Evolutionary conservation across 179 eudicot genomes (phyloP).

Genomic region (Spergularia azorica): DNA sequence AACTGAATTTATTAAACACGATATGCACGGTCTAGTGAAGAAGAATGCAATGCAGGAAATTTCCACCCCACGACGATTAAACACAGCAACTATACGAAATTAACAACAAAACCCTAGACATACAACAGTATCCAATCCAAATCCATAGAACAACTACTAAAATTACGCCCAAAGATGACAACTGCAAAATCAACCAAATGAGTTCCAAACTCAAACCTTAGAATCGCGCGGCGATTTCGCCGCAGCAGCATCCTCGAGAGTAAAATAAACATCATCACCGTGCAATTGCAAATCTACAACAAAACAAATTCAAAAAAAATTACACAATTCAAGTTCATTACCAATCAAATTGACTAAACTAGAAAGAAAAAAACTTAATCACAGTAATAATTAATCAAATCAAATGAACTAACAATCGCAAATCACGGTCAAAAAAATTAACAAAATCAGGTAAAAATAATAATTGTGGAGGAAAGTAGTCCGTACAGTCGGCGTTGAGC

Average conservation of each 20-base stretch:
- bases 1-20: too few species aligned
- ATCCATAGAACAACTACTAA: background rate
- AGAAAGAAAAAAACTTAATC: background rate
- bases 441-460: slow-evolving; percentile 15
- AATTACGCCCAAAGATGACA: background rate
- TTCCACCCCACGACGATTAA: too few species aligned
- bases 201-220: slow-evolving; percentile 20
- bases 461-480: slow-evolving; percentile 26
- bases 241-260: slow-evolving; percentile 43
- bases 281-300: slow-evolving; percentile 84
- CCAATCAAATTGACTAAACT: too few species aligned
- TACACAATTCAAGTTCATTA: background rate
- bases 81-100: background rate
- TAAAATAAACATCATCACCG: slow-evolving; percentile 90
- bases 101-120: background rate
- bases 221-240: slow-evolving; percentile 7
- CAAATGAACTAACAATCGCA: background rate
- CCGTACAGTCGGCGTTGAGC: slow-evolving; percentile 68
- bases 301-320: background rate
- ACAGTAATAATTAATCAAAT: background rate
- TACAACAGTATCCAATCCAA: background rate
- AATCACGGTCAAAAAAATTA: background rate
- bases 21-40: too few species aligned
- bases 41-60: too few species aligned
- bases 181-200: background rate